These are phyloP conservation scores for Phytophthora cryptogea DNA, from an alignment of 352 stramenopile species.

Conservation along the genomic window DNA sequence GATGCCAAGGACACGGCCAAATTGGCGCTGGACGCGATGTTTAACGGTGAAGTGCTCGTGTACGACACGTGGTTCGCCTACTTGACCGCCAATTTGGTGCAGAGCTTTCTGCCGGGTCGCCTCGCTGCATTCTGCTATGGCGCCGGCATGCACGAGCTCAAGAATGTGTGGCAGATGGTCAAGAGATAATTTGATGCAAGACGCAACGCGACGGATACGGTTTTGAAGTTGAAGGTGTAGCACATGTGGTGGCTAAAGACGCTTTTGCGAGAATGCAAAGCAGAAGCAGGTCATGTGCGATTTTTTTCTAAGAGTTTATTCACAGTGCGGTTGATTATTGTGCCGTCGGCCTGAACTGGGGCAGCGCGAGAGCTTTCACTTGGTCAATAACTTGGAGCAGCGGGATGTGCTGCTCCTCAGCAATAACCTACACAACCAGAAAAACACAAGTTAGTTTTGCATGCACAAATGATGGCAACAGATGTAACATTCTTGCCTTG, in stretches of 20 bases:
- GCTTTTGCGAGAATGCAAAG: not conserved
- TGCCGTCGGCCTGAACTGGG: slow-evolving; percentile 13
- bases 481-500: slow-evolving; percentile 44
- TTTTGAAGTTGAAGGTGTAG: not conserved
- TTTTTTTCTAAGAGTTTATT: not conserved
- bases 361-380: slow-evolving; percentile 48
- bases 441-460: not conserved
- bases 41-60: slow-evolving; percentile 54
- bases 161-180: slow-evolving; percentile 40
- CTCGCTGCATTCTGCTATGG: slow-evolving; percentile 30
- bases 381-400: slow-evolving; percentile 63
- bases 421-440: slow-evolving; percentile 41
- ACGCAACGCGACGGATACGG: not conserved
- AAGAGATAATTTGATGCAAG: slow-evolving; percentile 35
- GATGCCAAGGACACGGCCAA: slow-evolving; percentile 62
- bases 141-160: slow-evolving; percentile 40
- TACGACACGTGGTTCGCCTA: slow-evolving; percentile 61
- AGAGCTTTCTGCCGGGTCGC: slow-evolving; percentile 35
- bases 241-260: not conserved
- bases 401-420: slow-evolving; percentile 40
- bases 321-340: not conserved
- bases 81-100: slow-evolving; percentile 31
- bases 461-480: not conserved
- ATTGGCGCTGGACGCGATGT: slow-evolving; percentile 59
- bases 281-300: not conserved